Percentiles rank a stretch among this genome's conserved stretches.
These are phyloP conservation scores for Acanthamoeba healyi DNA, from an alignment of 208 protist genomes.

Conservation along the genomic window DNA sequence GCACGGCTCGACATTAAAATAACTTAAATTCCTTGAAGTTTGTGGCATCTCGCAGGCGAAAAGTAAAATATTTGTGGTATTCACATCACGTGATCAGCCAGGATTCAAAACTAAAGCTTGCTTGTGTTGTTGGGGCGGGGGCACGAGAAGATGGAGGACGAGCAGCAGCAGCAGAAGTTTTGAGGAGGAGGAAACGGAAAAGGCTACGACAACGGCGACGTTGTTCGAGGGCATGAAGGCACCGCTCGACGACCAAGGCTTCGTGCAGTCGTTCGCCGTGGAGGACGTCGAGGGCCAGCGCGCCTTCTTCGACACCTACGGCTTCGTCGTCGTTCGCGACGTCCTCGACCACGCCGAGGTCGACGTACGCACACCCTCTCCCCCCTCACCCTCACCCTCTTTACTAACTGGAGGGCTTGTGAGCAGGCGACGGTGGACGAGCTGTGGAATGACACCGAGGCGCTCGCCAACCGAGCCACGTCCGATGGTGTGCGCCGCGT, in stretches of 20 bases:
- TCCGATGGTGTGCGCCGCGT: conserved; percentile 31
- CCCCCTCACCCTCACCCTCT: no score
- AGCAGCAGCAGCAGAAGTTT: no score
- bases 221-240: conserved; percentile 25
- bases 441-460: conserved; percentile 38
- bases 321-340: conserved; percentile 71
- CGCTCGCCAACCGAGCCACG: neutral
- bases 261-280: conserved; percentile 23
- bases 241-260: conserved; percentile 59
- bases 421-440: conserved; percentile 41
- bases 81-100: no score
- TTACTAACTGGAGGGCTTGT: no score
- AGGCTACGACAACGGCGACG: no score
- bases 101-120: no score
- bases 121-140: no score
- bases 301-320: conserved; percentile 55
- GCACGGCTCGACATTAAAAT: no score
- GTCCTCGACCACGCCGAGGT: conserved; percentile 58
- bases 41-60: no score
- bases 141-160: no score
- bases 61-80: no score
- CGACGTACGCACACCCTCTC: neutral
- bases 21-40: no score
- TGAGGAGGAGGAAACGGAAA: neutral
- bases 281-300: conserved; percentile 3